Conservation (phyloP, 306 rosid genomes). For the Quercus glauca region DNA sequence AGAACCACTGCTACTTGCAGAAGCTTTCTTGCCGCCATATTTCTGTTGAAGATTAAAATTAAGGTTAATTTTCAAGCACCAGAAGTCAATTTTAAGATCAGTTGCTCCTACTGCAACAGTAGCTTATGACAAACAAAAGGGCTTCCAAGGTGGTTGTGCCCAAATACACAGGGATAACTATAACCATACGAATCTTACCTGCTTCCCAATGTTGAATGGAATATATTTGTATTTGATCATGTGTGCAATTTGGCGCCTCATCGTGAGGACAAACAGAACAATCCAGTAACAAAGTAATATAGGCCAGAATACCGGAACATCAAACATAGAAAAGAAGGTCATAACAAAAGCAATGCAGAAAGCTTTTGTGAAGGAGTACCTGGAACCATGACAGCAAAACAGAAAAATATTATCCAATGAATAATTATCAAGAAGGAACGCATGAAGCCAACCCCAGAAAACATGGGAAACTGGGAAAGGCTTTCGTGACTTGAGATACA, state of each 20-base stretch:
- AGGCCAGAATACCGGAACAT: conserved; percentile 96
- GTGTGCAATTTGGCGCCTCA: conserved; percentile 93
- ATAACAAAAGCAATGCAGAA: conserved; percentile 70
- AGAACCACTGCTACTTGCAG: conserved; percentile 39
- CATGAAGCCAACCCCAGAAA: not conserved
- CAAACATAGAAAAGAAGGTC: conserved; percentile 91
- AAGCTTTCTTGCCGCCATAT: conserved; percentile 43
- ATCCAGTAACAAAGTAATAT: conserved; percentile 84
- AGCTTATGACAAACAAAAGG: not conserved
- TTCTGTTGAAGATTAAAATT: conserved; percentile 29
- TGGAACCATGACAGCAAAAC: conserved; percentile 30
- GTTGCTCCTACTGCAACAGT: not conserved
- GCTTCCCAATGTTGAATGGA: conserved; percentile 82
- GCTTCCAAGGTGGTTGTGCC: not conserved
- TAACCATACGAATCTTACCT: conserved; percentile 41
- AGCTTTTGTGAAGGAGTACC: conserved; percentile 93
- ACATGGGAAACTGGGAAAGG: not conserved
- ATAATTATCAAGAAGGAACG: not conserved
- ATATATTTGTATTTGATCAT: conserved; percentile 87
- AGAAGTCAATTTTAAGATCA: not conserved
- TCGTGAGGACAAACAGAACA: conserved; percentile 83
- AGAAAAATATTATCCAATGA: conserved; percentile 1
- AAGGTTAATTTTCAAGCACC: not conserved
- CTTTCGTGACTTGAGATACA: not conserved
- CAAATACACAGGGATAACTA: conserved; percentile 5